Evolutionary conservation across 2,329 filamentous ascomycete species (phyloP).

Genomic region (Torrubiellomyces zombiae): DNA sequence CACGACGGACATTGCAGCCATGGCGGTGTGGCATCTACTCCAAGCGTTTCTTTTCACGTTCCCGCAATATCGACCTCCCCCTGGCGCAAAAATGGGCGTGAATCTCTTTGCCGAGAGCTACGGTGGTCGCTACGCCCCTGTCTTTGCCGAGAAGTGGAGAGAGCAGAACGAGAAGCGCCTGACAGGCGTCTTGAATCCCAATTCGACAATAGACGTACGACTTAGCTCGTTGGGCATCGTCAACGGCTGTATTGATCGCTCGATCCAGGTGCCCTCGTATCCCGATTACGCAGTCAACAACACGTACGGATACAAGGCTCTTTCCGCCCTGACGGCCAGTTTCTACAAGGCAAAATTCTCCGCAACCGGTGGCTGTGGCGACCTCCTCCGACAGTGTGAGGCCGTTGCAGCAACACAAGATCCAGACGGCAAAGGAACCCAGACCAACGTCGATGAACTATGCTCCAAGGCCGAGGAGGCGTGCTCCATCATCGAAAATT

Average conservation of each 20-base stretch:
- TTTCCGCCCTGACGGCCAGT: constrained; percentile 32
- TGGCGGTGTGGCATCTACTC: constrained; percentile 47
- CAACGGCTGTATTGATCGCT: constrained; percentile 52
- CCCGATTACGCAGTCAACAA: constrained; percentile 44
- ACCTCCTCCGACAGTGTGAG: constrained; percentile 36
- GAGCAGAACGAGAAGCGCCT: constrained; percentile 41
- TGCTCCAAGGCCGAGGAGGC: constrained; percentile 33
- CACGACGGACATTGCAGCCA: constrained; percentile 37
- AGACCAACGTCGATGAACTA: constrained; percentile 20
- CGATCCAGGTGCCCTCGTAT: constrained; percentile 41
- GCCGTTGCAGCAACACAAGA: constrained; percentile 21
- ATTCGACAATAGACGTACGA: constrained; percentile 39
- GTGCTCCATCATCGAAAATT: constrained; percentile 33
- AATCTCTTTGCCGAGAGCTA: constrained; percentile 56
- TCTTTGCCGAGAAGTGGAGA: constrained; percentile 42
- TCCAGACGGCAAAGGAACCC: constrained; percentile 22
- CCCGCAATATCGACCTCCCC: constrained; percentile 37
- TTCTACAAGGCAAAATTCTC: constrained; percentile 22
- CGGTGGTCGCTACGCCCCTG: constrained; percentile 52
- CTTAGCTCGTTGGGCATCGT: constrained; percentile 51
- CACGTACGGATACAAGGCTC: constrained; percentile 44
- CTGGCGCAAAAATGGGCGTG: constrained; percentile 33
- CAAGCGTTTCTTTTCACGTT: constrained; percentile 43
- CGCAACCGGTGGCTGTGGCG: constrained; percentile 30
- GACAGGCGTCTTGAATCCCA: constrained; percentile 29